A percentile compares a stretch with the other conserved stretches of the same genome.
Conservation (phyloP, 208 protist species). For the Acanthamoeba pearcei region DNA sequence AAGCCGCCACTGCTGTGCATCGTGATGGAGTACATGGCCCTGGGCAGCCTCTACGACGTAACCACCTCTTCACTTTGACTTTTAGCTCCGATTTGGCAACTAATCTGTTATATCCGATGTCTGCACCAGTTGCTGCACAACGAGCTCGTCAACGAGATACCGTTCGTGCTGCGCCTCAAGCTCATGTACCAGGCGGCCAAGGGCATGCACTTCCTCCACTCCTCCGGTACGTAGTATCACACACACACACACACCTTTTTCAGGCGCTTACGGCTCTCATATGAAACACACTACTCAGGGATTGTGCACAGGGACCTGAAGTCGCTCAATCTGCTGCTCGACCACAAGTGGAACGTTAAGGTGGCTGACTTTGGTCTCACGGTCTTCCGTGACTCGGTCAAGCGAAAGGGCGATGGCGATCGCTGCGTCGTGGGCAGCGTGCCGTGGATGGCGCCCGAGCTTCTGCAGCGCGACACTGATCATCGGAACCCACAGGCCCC, state of each 20-base stretch:
- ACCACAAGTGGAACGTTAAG: constrained; percentile 23
- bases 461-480: no score
- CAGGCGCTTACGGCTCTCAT: no score
- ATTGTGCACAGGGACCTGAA: background rate
- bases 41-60: constrained; percentile 31
- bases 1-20: constrained; percentile 8
- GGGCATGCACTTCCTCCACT: constrained; percentile 61
- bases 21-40: constrained; percentile 33
- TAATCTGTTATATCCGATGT: no score
- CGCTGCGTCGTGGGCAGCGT: background rate
- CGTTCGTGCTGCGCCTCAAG: background rate
- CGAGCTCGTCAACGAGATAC: background rate
- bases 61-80: background rate
- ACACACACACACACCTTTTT: no score
- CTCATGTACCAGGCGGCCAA: constrained; percentile 18
- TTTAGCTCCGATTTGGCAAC: no score
- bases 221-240: background rate
- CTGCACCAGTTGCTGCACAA: background rate
- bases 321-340: constrained; percentile 15
- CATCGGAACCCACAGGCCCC: no score
- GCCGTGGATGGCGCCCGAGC: constrained; percentile 5
- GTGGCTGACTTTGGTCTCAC: constrained; percentile 31
- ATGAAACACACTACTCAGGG: background rate
- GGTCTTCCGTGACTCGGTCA: background rate
- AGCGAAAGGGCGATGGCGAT: background rate